A percentile compares a stretch with the other conserved stretches of the same genome.
Conservation (phyloP, 495 filamentous ascomycete genomes). For the Aspergillus ostianus region DNA sequence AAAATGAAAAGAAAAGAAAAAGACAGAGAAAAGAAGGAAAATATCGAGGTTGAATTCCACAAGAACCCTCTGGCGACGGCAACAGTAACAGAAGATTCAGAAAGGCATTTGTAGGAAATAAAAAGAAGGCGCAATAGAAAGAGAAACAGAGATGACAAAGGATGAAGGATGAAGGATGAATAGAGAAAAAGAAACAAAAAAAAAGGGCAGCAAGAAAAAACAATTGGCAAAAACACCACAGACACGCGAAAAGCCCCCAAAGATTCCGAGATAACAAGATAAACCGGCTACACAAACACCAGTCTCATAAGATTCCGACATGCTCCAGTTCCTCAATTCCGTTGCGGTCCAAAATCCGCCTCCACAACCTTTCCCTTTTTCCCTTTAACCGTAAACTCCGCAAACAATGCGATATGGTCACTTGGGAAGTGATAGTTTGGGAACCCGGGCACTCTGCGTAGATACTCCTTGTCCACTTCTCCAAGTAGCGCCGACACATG, state of each 20-base stretch:
- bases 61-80: constrained; percentile 15
- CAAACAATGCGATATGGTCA: constrained; percentile 90
- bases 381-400: constrained; percentile 87
- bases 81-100: constrained; percentile 20
- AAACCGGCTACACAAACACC: constrained; percentile 44
- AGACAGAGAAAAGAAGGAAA: constrained; percentile 11
- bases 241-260: constrained; percentile 32
- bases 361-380: constrained; percentile 80
- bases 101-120: constrained; percentile 12
- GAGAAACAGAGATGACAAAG: constrained; percentile 12
- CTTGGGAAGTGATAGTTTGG: constrained; percentile 97
- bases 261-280: constrained; percentile 45
- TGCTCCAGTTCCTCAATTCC: constrained; percentile 47
- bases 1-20: constrained; percentile 20
- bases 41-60: constrained; percentile 18
- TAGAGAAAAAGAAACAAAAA: constrained; percentile 16
- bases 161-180: constrained; percentile 19
- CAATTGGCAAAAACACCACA: constrained; percentile 25
- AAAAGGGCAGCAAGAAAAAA: constrained; percentile 13
- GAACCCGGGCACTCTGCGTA: constrained; percentile 88
- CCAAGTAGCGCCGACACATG: constrained; percentile 86
- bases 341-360: constrained; percentile 60
- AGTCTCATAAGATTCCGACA: constrained; percentile 40
- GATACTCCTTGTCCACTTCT: constrained; percentile 85
- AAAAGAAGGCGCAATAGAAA: constrained; percentile 12